Conservation (phyloP, 495 filamentous ascomycete genomes). For the Penicillium nucicola region DNA sequence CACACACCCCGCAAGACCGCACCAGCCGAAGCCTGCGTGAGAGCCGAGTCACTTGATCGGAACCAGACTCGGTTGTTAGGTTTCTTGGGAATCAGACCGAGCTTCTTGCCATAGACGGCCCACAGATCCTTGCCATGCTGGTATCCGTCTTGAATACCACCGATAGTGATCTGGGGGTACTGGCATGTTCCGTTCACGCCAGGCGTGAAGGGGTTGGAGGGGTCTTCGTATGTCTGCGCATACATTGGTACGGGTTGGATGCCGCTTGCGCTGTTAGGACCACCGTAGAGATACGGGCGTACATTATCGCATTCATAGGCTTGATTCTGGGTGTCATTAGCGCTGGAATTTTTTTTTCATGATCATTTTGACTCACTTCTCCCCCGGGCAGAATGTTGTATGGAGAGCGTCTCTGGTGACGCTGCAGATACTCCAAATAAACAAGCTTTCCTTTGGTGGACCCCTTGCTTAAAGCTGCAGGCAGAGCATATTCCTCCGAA, state of each 20-base stretch:
- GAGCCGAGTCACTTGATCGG: conserved; percentile 35
- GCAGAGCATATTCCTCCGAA: conserved; percentile 29
- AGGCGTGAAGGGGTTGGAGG: conserved; percentile 34
- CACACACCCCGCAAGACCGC: conserved; percentile 40
- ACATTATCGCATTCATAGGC: conserved; percentile 39
- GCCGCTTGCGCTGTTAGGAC: conserved; percentile 14
- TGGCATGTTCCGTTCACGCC: conserved; percentile 41
- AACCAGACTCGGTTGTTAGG: conserved; percentile 35
- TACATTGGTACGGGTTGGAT: conserved; percentile 35
- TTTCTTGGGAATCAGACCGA: conserved; percentile 27
- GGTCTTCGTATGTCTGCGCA: conserved; percentile 38
- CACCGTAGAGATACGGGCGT: conserved; percentile 38
- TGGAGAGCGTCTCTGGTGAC: conserved; percentile 40
- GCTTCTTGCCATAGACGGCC: conserved; percentile 34
- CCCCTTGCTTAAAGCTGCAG: conserved; percentile 24
- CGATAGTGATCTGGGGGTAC: conserved; percentile 44
- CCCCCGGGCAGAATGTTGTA: conserved; percentile 43
- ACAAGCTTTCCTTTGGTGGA: conserved; percentile 31
- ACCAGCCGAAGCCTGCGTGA: conserved; percentile 39
- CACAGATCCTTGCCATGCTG: conserved; percentile 42
- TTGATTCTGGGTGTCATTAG: conserved; percentile 32
- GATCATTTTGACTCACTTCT: conserved; percentile 24
- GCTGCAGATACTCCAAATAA: conserved; percentile 42
- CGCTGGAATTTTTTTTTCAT: no score
- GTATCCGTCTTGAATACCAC: conserved; percentile 39